A percentile compares a stretch with the other conserved stretches of the same genome.
Conservation (phyloP, 2,329 filamentous ascomycete genomes). For the Phyllosticta citrichinensis region DNA sequence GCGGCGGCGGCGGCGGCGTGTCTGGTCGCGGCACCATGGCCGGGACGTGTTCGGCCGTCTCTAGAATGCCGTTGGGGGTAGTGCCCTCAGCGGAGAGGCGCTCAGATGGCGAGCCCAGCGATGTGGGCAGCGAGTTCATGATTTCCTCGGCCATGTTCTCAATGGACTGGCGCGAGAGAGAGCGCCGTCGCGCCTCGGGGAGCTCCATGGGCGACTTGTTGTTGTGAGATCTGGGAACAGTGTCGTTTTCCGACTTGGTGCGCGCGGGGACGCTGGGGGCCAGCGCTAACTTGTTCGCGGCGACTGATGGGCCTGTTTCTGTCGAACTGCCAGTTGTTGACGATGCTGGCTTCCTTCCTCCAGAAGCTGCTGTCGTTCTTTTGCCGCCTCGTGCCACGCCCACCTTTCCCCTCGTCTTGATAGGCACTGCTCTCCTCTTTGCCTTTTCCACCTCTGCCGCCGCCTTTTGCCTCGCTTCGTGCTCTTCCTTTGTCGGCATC, state of each 20-base stretch:
- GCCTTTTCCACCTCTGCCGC: slow-evolving; percentile 31
- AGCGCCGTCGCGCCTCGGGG: background rate
- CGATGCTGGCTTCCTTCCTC: slow-evolving; percentile 13
- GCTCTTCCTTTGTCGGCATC: slow-evolving; percentile 47
- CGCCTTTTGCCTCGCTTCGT: slow-evolving; percentile 39
- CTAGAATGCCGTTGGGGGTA: slow-evolving; percentile 4
- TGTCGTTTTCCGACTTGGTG: background rate
- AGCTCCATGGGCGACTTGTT: background rate
- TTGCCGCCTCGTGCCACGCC: slow-evolving; percentile 13
- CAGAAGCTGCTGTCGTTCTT: background rate
- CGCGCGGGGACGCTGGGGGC: background rate
- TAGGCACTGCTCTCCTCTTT: slow-evolving; percentile 18
- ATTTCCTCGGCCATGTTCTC: slow-evolving; percentile 8
- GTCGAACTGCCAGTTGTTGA: background rate
- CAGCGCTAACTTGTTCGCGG: background rate
- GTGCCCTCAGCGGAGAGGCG: background rate
- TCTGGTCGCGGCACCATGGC: slow-evolving; percentile 21
- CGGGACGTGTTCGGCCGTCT: slow-evolving; percentile 14
- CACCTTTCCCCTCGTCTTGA: slow-evolving; percentile 22
- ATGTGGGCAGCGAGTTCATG: slow-evolving; percentile 3
- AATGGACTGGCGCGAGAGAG: slow-evolving; percentile 3
- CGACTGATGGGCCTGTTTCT: background rate
- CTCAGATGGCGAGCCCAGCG: slow-evolving; percentile 2
- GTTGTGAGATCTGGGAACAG: background rate
- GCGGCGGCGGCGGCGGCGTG: slow-evolving; percentile 25